Conservation (phyloP, 129 eudicot genomes). For the Centaurea solstitialis region DNA sequence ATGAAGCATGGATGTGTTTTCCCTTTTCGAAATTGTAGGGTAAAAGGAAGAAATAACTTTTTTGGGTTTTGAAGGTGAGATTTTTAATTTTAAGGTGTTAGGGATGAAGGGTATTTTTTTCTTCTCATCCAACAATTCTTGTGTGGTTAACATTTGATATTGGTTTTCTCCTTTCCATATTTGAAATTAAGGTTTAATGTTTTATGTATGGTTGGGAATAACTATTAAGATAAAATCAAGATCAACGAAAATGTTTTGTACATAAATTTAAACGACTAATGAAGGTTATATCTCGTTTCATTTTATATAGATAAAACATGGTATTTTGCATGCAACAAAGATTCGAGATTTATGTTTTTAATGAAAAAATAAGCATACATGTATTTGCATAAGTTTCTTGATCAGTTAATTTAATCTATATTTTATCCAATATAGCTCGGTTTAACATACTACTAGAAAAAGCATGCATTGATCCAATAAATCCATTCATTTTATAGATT, state of each 20-base stretch:
- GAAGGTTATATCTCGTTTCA: background rate
- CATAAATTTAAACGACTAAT: background rate
- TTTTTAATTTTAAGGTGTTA: slow-evolving; percentile 24
- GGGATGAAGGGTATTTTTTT: background rate
- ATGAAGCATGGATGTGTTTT: background rate
- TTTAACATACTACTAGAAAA: background rate
- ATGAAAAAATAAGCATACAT: background rate
- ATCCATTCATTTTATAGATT: no score
- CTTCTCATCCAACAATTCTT: slow-evolving; percentile 34
- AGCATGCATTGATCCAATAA: no score
- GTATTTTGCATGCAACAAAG: background rate
- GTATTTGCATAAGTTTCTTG: background rate
- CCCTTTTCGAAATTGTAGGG: background rate
- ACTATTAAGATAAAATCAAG: background rate
- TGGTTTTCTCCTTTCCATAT: background rate
- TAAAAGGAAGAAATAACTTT: background rate
- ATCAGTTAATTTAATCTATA: background rate
- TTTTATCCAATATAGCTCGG: background rate
- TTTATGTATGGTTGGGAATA: background rate
- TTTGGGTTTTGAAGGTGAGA: slow-evolving; percentile 16
- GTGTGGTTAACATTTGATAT: slow-evolving; percentile 33
- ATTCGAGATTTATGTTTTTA: background rate
- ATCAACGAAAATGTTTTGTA: background rate
- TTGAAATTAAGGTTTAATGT: background rate
- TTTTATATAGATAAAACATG: background rate